Conservation (phyloP, 2,329 filamentous ascomycete species). For the Alternaria angustiovoidea region DNA sequence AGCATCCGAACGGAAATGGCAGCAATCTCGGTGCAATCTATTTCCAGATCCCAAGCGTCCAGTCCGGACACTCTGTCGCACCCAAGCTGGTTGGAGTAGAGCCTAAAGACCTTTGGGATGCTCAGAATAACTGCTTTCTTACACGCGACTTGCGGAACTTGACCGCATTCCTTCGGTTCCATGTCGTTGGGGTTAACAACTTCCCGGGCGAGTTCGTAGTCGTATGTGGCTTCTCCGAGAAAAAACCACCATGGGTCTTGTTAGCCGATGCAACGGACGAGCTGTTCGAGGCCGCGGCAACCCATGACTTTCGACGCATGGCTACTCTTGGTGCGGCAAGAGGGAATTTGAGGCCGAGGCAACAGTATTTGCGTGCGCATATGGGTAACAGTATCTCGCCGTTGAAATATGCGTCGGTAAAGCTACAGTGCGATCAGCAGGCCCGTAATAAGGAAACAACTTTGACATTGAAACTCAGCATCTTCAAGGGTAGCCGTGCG, state of each 20-base stretch:
- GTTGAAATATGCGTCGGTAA: neutral
- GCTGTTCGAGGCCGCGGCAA: neutral
- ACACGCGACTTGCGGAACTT: neutral
- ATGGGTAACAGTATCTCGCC: too few relatives aligned
- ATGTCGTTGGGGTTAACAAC: accelerated
- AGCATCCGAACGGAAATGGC: too few relatives aligned
- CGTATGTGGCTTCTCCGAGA: neutral
- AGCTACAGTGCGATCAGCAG: neutral
- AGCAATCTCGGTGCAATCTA: neutral
- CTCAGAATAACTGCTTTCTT: neutral
- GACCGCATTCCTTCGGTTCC: neutral
- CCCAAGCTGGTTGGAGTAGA: neutral
- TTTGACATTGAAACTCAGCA: neutral
- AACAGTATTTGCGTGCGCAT: neutral
- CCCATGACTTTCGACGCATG: too few relatives aligned
- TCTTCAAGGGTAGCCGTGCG: neutral
- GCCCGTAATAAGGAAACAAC: neutral
- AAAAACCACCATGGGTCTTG: neutral
- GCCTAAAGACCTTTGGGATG: neutral
- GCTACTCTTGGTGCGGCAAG: too few relatives aligned
- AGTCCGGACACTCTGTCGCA: neutral
- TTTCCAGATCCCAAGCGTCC: neutral
- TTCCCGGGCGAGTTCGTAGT: neutral
- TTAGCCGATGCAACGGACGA: neutral
- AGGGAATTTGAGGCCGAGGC: too few relatives aligned